Evolutionary conservation across 1,284 basidiomycete genomes (phyloP).

Genomic region (Cutaneotrichosporon dermatis): DNA sequence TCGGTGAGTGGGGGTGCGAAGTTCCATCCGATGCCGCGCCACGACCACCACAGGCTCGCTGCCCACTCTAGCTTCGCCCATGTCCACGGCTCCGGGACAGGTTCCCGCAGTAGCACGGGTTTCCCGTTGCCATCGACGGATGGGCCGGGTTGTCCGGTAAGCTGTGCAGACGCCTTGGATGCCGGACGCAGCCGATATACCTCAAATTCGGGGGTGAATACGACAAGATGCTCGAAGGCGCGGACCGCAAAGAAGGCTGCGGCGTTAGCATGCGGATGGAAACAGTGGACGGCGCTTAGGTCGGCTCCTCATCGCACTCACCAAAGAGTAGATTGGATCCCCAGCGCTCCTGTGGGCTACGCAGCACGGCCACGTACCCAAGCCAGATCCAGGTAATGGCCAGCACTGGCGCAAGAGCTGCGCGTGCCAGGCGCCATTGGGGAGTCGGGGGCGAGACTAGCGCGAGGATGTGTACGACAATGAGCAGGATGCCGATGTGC

Average conservation of each 20-base stretch:
- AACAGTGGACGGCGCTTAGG: background rate
- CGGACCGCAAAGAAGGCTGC: constrained; percentile 19
- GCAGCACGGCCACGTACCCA: constrained; percentile 13
- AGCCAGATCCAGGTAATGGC: constrained; percentile 17
- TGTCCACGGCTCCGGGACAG: constrained; percentile 34
- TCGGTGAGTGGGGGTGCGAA: constrained; percentile 26
- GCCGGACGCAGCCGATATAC: constrained; percentile 23
- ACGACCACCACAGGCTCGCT: constrained; percentile 29
- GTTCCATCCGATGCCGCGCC: constrained; percentile 44
- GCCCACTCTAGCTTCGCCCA: constrained; percentile 40
- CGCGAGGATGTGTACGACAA: constrained; percentile 13
- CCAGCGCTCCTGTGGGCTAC: constrained; percentile 28
- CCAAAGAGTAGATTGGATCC: constrained; percentile 17
- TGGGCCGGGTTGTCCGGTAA: too few relatives aligned
- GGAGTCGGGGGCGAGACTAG: constrained; percentile 26
- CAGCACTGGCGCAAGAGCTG: constrained; percentile 23
- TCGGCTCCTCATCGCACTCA: background rate
- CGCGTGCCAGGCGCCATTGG: constrained; percentile 29
- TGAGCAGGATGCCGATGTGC: constrained; percentile 6
- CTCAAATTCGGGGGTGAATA: constrained; percentile 37
- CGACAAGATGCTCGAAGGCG: constrained; percentile 29
- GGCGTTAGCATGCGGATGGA: background rate
- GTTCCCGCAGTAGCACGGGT: constrained; percentile 23
- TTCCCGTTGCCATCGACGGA: background rate
- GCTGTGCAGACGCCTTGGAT: too few relatives aligned